These are phyloP conservation scores for Wickerhamiella lipophila DNA, from an alignment of 805 yeast genomes.

Conservation along the genomic window DNA sequence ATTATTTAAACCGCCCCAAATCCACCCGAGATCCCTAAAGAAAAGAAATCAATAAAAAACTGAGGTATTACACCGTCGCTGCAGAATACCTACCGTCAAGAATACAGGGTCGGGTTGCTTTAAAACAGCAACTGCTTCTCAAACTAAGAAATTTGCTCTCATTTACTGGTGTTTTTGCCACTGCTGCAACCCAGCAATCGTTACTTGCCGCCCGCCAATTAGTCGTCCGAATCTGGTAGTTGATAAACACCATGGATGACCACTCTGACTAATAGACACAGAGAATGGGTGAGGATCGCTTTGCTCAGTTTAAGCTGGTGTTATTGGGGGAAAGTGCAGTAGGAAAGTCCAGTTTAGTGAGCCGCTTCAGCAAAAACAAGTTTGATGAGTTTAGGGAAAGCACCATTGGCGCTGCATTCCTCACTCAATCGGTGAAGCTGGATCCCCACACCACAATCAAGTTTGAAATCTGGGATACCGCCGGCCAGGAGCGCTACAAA, in stretches of 20 bases:
- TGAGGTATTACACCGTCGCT: too few relatives aligned
- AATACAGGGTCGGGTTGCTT: too few relatives aligned
- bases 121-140: too few relatives aligned
- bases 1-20: too few relatives aligned
- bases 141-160: too few relatives aligned
- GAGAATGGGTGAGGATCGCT: conserved; percentile 19
- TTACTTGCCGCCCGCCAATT: neutral
- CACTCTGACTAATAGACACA: neutral
- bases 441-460: conserved; percentile 33
- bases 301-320: conserved; percentile 53
- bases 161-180: too few relatives aligned
- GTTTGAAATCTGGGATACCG: conserved; percentile 72
- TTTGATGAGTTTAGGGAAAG: conserved; percentile 76
- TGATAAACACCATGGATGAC: neutral
- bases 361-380: conserved; percentile 54
- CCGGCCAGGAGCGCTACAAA: conserved; percentile 85
- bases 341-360: conserved; percentile 69
- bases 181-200: too few relatives aligned
- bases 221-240: neutral
- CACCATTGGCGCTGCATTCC: conserved; percentile 97
- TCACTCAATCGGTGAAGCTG: conserved; percentile 59
- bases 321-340: conserved; percentile 72
- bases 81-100: too few relatives aligned
- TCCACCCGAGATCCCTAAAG: too few relatives aligned
- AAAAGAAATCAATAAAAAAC: too few relatives aligned